phyloP scores from a whole-genome alignment of 2,329 filamentous ascomycete genomes.

The Pseudopithomyces maydicus region DNA sequence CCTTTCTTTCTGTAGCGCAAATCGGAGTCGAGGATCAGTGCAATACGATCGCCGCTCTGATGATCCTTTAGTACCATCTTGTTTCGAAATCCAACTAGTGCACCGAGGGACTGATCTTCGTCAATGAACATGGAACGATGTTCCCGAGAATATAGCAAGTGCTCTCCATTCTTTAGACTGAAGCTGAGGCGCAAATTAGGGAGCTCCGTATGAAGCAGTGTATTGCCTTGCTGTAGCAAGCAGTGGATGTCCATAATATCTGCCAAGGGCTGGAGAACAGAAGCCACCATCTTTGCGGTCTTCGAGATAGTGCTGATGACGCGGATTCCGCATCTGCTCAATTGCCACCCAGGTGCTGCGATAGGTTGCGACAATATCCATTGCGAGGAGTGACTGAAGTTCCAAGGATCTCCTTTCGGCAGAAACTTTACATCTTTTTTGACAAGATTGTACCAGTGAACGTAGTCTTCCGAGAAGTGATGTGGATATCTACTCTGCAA shows the following conservation, averaged over 20 bases:
- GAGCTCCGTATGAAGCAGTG: too few species aligned
- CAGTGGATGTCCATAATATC: too few species aligned
- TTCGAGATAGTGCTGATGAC: too few species aligned
- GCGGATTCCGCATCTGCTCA: too few species aligned
- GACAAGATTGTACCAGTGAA: slow-evolving; percentile 38
- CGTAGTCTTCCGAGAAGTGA: slow-evolving; percentile 21
- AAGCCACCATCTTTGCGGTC: too few species aligned
- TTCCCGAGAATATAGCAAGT: slow-evolving; percentile 25
- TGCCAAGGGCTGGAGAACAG: too few species aligned
- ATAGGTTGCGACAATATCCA: too few species aligned
- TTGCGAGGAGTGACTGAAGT: too few species aligned
- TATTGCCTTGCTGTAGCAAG: too few species aligned
- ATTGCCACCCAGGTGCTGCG: too few species aligned
- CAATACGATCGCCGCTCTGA: slow-evolving; percentile 33
- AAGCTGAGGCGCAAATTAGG: slow-evolving; percentile 21
- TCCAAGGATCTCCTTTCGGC: too few species aligned
- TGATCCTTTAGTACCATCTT: slow-evolving; percentile 24
- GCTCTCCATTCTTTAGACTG: slow-evolving; percentile 5
- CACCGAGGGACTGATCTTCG: slow-evolving; percentile 23
- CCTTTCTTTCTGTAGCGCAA: slow-evolving; percentile 13
- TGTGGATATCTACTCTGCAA: slow-evolving; percentile 41
- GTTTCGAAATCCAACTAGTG: slow-evolving; percentile 29
- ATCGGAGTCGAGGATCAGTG: slow-evolving; percentile 40
- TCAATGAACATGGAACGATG: slow-evolving; percentile 33
- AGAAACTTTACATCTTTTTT: too few species aligned